Evolutionary conservation across 176 grass and related monocot genomes (phyloP).

Genomic region (Cymbopogon citratus): DNA sequence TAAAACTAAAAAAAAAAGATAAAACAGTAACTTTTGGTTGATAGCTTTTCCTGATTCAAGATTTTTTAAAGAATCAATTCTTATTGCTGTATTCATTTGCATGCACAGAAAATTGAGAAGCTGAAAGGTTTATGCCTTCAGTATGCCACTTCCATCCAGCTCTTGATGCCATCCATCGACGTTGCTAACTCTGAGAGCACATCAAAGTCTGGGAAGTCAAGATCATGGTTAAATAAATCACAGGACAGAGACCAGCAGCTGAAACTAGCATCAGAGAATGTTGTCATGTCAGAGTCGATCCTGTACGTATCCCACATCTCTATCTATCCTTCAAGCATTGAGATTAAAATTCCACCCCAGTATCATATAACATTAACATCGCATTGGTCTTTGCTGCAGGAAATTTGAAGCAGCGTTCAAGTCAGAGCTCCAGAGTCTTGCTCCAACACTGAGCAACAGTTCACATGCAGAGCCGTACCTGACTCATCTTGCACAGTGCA

Average conservation of each 20-base stretch:
- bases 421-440: constrained; percentile 74
- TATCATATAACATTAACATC: background rate
- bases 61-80: background rate
- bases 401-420: constrained; percentile 91
- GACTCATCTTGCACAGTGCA: constrained; percentile 85
- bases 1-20: constrained; percentile 1
- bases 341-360: background rate
- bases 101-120: constrained; percentile 85
- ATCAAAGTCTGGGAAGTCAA: constrained; percentile 27
- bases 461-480: constrained; percentile 86
- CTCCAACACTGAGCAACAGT: constrained; percentile 59
- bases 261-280: constrained; percentile 58
- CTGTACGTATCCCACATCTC: constrained; percentile 34
- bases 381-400: constrained; percentile 39
- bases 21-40: background rate
- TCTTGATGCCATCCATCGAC: constrained; percentile 72
- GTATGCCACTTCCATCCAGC: constrained; percentile 81
- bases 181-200: constrained; percentile 35
- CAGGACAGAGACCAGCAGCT: constrained; percentile 46
- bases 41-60: no score
- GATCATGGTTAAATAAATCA: constrained; percentile 39
- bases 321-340: background rate
- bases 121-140: constrained; percentile 75
- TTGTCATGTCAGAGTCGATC: constrained; percentile 67
- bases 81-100: constrained; percentile 10